A percentile compares a stretch with the other conserved stretches of the same genome.
phyloP scores from a whole-genome alignment of 768 basidiomycete genomes.

The Psilocybe subaeruginosa region DNA sequence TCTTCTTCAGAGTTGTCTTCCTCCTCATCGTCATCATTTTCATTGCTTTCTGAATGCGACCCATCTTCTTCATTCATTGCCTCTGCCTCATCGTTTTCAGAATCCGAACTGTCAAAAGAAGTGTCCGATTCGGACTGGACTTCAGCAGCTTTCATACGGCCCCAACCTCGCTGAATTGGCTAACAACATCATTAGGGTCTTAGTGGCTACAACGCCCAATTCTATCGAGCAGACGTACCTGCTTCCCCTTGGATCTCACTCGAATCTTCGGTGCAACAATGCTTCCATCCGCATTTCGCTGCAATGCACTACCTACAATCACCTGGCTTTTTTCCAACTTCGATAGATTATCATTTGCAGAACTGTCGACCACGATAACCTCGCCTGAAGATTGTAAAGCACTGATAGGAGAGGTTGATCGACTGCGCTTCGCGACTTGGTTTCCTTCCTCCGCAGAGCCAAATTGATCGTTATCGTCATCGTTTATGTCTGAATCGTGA shows the following conservation, averaged over 20 bases:
- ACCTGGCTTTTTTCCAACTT: conserved; percentile 18
- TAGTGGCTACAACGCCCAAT: neutral
- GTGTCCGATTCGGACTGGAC: conserved; percentile 54
- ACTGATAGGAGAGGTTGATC: conserved; percentile 1
- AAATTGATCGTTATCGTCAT: conserved; percentile 2
- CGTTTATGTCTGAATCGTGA: conserved; percentile 26
- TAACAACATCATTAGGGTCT: conserved; percentile 1
- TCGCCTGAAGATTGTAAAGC: neutral
- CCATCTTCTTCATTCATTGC: conserved; percentile 23
- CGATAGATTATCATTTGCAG: conserved; percentile 14
- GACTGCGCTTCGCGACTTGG: conserved; percentile 12
- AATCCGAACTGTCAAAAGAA: conserved; percentile 82
- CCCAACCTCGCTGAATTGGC: conserved; percentile 49
- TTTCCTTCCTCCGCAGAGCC: neutral
- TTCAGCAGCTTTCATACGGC: conserved; percentile 25
- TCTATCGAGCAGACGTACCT: conserved; percentile 37
- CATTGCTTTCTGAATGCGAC: conserved; percentile 72
- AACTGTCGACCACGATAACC: conserved; percentile 6
- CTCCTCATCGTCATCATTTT: conserved; percentile 26
- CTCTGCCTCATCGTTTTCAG: conserved; percentile 64
- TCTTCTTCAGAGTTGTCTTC: conserved; percentile 25
- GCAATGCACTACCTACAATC: conserved; percentile 66
- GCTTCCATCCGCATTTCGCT: conserved; percentile 66
- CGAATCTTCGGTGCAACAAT: conserved; percentile 52
- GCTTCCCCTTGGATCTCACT: conserved; percentile 42